These are phyloP conservation scores for Candida buenavistaensis DNA, from an alignment of 1,139 yeast species.

Conservation along the genomic window DNA sequence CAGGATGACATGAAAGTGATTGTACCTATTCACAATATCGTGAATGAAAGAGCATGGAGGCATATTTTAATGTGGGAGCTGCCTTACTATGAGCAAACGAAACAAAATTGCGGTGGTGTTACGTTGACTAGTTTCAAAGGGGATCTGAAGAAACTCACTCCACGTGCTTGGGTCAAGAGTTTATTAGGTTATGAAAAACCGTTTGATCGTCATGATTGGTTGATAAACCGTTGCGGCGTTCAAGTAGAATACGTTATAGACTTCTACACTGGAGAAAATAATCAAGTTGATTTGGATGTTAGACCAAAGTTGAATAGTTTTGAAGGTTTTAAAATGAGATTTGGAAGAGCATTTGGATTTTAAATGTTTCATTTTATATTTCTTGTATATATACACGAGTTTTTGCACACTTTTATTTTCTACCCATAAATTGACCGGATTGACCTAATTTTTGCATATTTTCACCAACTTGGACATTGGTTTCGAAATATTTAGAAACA, in stretches of 20 bases:
- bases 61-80: constrained; percentile 85
- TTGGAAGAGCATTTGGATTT: constrained; percentile 58
- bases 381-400: constrained; percentile 7
- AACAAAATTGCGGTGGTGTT: constrained; percentile 72
- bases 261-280: constrained; percentile 67
- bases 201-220: constrained; percentile 97
- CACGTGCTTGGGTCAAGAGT: constrained; percentile 79
- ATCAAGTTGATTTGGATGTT: constrained; percentile 75
- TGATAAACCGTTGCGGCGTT: constrained; percentile 81
- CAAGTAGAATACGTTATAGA: constrained; percentile 90
- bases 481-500: constrained; percentile 94
- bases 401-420: constrained; percentile 27
- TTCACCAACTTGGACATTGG: constrained; percentile 95
- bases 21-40: constrained; percentile 92
- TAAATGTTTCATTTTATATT: background rate
- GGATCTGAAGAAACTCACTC: constrained; percentile 80
- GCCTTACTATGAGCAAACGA: constrained; percentile 52
- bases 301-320: constrained; percentile 81
- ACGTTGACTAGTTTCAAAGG: constrained; percentile 86
- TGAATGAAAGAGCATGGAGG: constrained; percentile 90
- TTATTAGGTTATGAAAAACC: constrained; percentile 72
- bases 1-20: constrained; percentile 84
- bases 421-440: constrained; percentile 52
- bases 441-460: constrained; percentile 77
- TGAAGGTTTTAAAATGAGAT: constrained; percentile 77